A percentile compares a stretch with the other conserved stretches of the same genome.
Conservation (phyloP, 176 grass and related monocot genomes). For the Zoysia pacifica region DNA sequence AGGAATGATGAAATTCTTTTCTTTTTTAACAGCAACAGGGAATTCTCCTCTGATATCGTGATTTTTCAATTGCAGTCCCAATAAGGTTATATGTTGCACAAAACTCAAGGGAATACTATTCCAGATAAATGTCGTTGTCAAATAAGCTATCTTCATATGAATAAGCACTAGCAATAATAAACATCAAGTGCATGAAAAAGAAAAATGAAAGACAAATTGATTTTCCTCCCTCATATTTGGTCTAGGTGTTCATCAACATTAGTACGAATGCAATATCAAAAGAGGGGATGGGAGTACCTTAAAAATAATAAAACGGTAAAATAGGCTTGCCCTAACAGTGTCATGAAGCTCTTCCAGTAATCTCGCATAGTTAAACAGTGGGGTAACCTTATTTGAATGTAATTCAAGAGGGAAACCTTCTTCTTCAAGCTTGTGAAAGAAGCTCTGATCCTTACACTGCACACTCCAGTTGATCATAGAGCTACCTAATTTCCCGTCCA, state of each 20-base stretch:
- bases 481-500: conserved; percentile 55
- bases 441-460: conserved; percentile 72
- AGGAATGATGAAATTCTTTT: not conserved
- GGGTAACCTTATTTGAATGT: conserved; percentile 79
- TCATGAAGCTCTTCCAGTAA: conserved; percentile 82
- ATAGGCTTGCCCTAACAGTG: conserved; percentile 66
- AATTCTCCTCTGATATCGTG: not conserved
- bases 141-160: not conserved
- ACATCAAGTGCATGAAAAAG: not conserved
- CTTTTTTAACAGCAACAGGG: not conserved
- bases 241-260: not conserved
- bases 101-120: conserved; percentile 16
- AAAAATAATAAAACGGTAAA: conserved; percentile 91
- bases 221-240: not conserved
- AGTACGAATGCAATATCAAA: not conserved
- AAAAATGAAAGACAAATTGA: not conserved
- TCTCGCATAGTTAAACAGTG: conserved; percentile 95
- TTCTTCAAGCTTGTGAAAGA: conserved; percentile 85
- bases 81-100: conserved; percentile 5
- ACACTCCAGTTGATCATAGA: conserved; percentile 57
- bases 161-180: not conserved
- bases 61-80: not conserved
- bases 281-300: conserved; percentile 52
- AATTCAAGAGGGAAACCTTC: conserved; percentile 61
- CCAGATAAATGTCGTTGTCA: not conserved